phyloP scores from a whole-genome alignment of 2,329 filamentous ascomycete species.

The Diaporthe humulicola region DNA sequence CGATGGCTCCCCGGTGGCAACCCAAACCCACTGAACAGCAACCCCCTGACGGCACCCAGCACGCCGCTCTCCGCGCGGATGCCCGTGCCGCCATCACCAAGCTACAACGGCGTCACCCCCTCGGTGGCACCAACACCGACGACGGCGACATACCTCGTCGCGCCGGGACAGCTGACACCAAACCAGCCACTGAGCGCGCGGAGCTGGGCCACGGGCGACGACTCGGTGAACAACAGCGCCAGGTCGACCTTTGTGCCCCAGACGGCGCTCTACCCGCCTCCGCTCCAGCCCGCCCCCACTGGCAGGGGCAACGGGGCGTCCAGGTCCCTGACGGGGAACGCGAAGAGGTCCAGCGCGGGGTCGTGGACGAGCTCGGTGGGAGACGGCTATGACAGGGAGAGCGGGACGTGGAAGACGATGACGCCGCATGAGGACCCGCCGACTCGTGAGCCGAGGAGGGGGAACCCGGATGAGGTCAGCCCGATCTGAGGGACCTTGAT shows the following conservation, averaged over 20 bases:
- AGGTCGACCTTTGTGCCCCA: conserved; percentile 16
- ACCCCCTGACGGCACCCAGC: background rate
- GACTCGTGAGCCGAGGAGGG: conserved; percentile 10
- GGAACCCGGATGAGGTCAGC: conserved; percentile 13
- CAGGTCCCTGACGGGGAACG: background rate
- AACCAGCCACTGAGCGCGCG: conserved; percentile 16
- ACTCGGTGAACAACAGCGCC: conserved; percentile 7
- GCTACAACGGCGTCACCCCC: conserved; percentile 16
- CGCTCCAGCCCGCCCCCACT: conserved; percentile 30
- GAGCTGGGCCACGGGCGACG: conserved; percentile 30
- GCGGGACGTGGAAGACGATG: conserved; percentile 16
- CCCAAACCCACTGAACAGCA: conserved; percentile 22
- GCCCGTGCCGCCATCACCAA: conserved; percentile 22
- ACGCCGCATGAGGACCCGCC: conserved; percentile 33
- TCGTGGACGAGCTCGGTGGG: background rate
- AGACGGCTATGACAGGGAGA: conserved; percentile 11
- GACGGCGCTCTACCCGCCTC: conserved; percentile 26
- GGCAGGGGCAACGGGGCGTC: background rate
- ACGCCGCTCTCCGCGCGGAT: background rate
- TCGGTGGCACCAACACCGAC: conserved; percentile 11
- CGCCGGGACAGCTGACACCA: background rate
- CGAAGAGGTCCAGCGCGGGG: background rate
- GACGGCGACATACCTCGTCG: conserved; percentile 9
- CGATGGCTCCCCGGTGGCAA: background rate
- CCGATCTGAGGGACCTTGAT: background rate